Percentiles rank a stretch among this genome's conserved stretches.
Evolutionary conservation across 2,329 filamentous ascomycete species (phyloP).

Genomic region (Penicillium vulpinum): DNA sequence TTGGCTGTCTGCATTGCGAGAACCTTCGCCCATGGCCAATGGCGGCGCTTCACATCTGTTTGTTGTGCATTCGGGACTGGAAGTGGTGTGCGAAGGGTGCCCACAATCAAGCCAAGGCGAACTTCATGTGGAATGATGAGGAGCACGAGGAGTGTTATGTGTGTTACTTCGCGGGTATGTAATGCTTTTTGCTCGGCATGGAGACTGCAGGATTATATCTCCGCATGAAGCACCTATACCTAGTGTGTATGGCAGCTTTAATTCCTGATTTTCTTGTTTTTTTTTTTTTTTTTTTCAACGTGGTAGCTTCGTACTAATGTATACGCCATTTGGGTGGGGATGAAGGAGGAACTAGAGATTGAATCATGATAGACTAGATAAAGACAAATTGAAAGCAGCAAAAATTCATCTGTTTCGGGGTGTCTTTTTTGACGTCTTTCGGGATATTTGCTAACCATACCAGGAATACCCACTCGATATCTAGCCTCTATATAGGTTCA

Average conservation of each 20-base stretch:
- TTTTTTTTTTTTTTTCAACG: not conserved
- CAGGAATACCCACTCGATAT: too few species aligned
- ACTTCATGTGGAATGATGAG: not conserved
- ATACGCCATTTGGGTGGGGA: too few species aligned
- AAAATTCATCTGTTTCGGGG: not conserved
- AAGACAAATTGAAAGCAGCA: too few species aligned
- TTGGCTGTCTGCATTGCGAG: not conserved
- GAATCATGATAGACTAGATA: too few species aligned
- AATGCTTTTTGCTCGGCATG: not conserved
- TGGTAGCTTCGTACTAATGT: not conserved
- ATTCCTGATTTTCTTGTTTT: not conserved
- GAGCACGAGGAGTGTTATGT: not conserved
- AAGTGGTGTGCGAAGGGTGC: not conserved
- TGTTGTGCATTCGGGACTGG: conserved; percentile 1
- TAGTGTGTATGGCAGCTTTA: not conserved
- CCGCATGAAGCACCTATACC: not conserved
- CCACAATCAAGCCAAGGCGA: not conserved
- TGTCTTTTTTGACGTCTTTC: not conserved
- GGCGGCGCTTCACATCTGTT: not conserved
- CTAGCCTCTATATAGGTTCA: not conserved
- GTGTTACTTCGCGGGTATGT: not conserved
- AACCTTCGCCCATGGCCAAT: not conserved
- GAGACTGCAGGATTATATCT: not conserved
- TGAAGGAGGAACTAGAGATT: not conserved
- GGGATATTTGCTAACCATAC: not conserved